Evolutionary conservation across 805 yeast genomes (phyloP), one percentile per base, ranked within the genome.

Genomic region (Metschnikowia proteae): DNA sequence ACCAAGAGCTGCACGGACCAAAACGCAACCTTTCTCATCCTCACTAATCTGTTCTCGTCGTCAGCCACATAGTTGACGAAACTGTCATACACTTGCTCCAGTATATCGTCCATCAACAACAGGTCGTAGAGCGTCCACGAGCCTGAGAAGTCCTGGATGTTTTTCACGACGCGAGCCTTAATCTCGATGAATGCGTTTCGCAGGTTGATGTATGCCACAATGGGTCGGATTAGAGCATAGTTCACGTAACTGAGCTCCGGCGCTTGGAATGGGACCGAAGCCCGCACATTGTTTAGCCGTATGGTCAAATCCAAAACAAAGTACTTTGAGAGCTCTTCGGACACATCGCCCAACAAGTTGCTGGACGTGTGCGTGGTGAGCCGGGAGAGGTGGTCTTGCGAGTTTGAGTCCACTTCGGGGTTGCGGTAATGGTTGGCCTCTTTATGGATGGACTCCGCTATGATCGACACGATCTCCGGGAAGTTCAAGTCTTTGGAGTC

Each of bases 71-170:
- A 91, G 38, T 83, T 79, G 2, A 84, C 96, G 67, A 94, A 89
- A 13, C 94, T 90, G 56, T 89, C 90, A 66, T 92, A 92, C 4
- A 92, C 94, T 56, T 88, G 95, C 29, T 83, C 83, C 28, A 94
- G 85, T 44, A 94, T 75, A 61, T 92, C 97, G 61, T 87, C 94
- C 96, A 92, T 89, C 51, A 94, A 72, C 45, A 85, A 73, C 27
- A 94, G 85, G 63, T 94, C 99, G 65, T 90, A 94, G 3, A 89
- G 75, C 1, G 99, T 92, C 99, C 99, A 94, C 6, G 96, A 81
- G 0, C 99, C 99, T 59, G 88, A 90, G 64, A 94, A 94, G 61
- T 94, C 99, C 27, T 75, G 71, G 23, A 90, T 67, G 39, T 81
- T 78, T 62, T 94, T 94, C 31, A 85, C 84, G 6, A 94, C 82